A percentile compares a stretch with the other conserved stretches of the same genome.
These are phyloP conservation scores for Lignosus rhinocerotis DNA, from an alignment of 1,284 basidiomycete genomes.

Conservation along the genomic window DNA sequence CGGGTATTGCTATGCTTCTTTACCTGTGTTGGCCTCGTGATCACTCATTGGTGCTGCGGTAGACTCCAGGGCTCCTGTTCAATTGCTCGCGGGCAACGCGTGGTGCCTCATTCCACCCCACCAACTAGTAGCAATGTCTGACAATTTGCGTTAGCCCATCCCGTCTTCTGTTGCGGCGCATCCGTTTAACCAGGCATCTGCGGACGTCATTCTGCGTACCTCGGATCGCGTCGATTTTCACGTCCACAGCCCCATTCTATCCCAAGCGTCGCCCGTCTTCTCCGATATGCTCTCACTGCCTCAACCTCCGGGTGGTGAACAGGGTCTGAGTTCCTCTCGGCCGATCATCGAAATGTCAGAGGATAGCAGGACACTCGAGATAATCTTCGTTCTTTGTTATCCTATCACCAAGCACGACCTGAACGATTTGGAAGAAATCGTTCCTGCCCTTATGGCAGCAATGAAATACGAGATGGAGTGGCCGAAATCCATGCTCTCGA, in stretches of 20 bases:
- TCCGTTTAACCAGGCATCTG: constrained; percentile 20
- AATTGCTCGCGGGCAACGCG: too few relatives aligned
- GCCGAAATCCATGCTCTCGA: neutral
- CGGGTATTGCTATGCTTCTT: too few relatives aligned
- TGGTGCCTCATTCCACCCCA: too few relatives aligned
- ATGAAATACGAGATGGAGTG: constrained; percentile 24
- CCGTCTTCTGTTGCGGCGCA: too few relatives aligned
- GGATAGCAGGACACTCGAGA: constrained; percentile 2
- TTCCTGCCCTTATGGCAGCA: constrained; percentile 11
- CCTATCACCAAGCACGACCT: constrained; percentile 17
- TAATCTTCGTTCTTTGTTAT: constrained; percentile 22
- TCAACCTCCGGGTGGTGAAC: constrained; percentile 4
- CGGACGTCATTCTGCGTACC: constrained; percentile 21
- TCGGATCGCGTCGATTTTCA: constrained; percentile 19
- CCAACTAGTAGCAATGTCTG: too few relatives aligned
- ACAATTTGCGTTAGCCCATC: too few relatives aligned
- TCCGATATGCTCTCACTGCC: constrained; percentile 21
- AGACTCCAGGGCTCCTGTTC: too few relatives aligned
- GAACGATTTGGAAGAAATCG: neutral
- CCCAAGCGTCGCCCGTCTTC: constrained; percentile 19
- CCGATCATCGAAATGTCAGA: neutral
- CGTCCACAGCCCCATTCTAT: constrained; percentile 19
- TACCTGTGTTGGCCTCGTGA: too few relatives aligned
- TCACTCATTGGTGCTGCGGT: too few relatives aligned
- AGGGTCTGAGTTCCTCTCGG: neutral